A percentile compares a stretch with the other conserved stretches of the same genome.
Evolutionary conservation across 768 basidiomycete genomes (phyloP).

Genomic region (Tephrocybe sp.): DNA sequence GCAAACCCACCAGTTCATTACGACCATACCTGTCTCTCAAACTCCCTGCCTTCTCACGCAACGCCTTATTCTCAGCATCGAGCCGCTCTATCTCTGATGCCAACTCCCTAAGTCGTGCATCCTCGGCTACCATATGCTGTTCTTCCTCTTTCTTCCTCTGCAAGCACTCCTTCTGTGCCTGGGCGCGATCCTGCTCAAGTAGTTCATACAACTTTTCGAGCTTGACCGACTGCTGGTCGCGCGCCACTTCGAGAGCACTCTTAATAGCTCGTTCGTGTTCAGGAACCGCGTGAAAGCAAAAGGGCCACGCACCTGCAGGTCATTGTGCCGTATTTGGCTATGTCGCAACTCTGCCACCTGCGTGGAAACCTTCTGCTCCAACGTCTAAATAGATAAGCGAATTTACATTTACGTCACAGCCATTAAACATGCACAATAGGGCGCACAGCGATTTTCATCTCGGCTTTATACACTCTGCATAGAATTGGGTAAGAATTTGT

Average conservation of each 20-base stretch:
- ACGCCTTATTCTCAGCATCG: conserved; percentile 21
- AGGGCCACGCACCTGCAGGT: conserved; percentile 13
- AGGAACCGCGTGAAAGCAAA: neutral
- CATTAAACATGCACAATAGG: neutral
- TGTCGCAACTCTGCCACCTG: conserved; percentile 39
- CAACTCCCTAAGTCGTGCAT: conserved; percentile 15
- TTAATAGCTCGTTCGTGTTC: too few relatives aligned
- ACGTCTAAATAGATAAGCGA: neutral
- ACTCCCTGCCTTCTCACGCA: conserved; percentile 22
- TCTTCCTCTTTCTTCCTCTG: conserved; percentile 13
- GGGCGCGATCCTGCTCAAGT: conserved; percentile 12
- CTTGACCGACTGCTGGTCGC: conserved; percentile 17
- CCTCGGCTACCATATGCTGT: conserved; percentile 12
- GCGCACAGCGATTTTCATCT: neutral
- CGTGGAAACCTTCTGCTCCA: conserved; percentile 35
- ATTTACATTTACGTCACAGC: neutral
- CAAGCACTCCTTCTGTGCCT: conserved; percentile 10
- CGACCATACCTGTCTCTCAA: conserved; percentile 40
- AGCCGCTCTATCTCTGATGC: conserved; percentile 16
- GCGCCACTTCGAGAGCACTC: conserved; percentile 30
- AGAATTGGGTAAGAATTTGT: neutral
- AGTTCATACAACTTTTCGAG: conserved; percentile 11
- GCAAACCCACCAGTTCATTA: conserved; percentile 41
- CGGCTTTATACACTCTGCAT: neutral
- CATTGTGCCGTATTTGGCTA: conserved; percentile 31